Evolutionary conservation across 371 early-diverging fungal species (phyloP), one percentile per base, ranked within the genome.

Genomic region (Rozella allomycis): DNA sequence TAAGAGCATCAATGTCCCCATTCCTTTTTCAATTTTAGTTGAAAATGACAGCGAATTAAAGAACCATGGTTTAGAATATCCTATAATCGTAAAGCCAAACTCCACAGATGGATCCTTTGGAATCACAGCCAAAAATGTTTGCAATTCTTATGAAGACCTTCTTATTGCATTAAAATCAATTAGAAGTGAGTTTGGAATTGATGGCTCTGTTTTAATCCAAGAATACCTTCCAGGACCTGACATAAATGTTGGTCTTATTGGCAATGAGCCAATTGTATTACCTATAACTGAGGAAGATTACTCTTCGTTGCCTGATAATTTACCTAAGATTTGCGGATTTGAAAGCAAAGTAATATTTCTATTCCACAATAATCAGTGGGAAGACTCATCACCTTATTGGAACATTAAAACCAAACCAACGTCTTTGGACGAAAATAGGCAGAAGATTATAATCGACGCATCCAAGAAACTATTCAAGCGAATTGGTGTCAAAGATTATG

Each of bases 401-500:
- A 14, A 14, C 8, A 28, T 28, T 8, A 14, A 11, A 11, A 28
- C 28, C n/a, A 7, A 16, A 5, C 28, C 28, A 8, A 28, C 28
- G 6, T 12, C 28, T 28, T 16, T 28, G 16, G 9, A 10, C 9
- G 5, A 5, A 16, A 16, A 28, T 6, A 12, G 5, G 5, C 28
- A 28, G 28, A 16, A 10, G 9, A 7, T 12, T 12, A 14, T 28
- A 6, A 14, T 5, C 14, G 28, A 28, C 9, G 9, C 13, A 16
- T 28, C 28, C 13, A 8, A 12, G 8, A 37, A 38, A 10, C 39
- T 64, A 21, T 59, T 52, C 50, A 49, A 64, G 25, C 43, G 62
- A n/a, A 57, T 64, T 33, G 59, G 54, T 3, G 58, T 52, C 37
- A 41, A 55, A 4, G 65, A 64, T 40, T 64, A 64, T 33, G 61